Base-by-base conservation (phyloP, 2,329 filamentous ascomycete species). In the Pleomassaria siparia region DNA sequence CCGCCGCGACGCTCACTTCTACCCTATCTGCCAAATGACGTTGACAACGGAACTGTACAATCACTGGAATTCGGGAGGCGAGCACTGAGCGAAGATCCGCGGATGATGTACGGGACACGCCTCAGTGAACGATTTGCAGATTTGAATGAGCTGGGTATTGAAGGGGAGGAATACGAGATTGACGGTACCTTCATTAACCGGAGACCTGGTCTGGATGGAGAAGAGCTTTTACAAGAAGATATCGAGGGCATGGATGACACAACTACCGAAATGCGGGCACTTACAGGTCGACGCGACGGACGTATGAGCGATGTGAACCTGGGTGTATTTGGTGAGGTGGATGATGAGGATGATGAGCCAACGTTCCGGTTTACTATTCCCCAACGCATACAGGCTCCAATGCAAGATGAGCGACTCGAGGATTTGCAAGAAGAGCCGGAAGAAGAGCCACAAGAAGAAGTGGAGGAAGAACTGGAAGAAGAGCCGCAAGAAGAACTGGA, bases 121-220 rank as follows among this genome's bases (percentile, higher is more conserved):
- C 60, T 79, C 40, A 81, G 77, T 55, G 79, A 80, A 48, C 69
- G 75, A 46, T 81, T 81, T 54, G 76, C 69, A 1, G 77, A 78
- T 45, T 52, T 75, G 39, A 75, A 72, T 15, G 69, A 71, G 25
- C 49, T 72, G 2, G 66, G 62, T 8, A 55, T 63, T 9, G 64
- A 67, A 13, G 63, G 59, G 4, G 66, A 67, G 39, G 69, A 68
- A 30, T 66, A 56, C 40, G 69, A 74, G 45, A 50, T 77, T 8
- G 76, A 77, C 43, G 72, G 74, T 11, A 73, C 69, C 1, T 74
- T 70, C 32, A 66, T 68, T 39, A 69, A 63, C 33, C 46, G 63
- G 40, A 48, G 59, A 22, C 53, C 53, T 26, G 55, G 58, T 10
- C 41, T 56, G 0, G 54, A 50, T 36, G 52, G 54, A 25, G 75